Evolutionary conservation across 2,329 filamentous ascomycete genomes (phyloP).

Genomic region (Aspergillus ochraceoroseus): DNA sequence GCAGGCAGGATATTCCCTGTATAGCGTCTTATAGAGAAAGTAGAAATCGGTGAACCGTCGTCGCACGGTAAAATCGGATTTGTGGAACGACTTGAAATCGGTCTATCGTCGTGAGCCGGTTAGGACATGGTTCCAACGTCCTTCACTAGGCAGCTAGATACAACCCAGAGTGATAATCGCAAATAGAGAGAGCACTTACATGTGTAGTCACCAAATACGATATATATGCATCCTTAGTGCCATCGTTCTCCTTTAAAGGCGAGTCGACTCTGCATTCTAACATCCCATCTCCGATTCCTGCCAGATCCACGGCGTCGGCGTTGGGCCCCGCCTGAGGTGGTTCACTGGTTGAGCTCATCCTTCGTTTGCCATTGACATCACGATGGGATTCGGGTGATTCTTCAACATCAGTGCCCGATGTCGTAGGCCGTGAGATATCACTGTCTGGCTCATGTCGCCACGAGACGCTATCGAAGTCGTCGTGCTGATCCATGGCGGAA

Average conservation of each 20-base stretch:
- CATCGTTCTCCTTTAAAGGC: slow-evolving; percentile 91
- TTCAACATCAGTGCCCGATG: slow-evolving; percentile 41
- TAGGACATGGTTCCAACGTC: slow-evolving; percentile 8
- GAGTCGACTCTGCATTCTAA: slow-evolving; percentile 78
- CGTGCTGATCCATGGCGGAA: slow-evolving; percentile 47
- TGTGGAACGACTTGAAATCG: slow-evolving; percentile 89
- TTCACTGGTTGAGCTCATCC: slow-evolving; percentile 44
- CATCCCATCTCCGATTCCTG: slow-evolving; percentile 64
- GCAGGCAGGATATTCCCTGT: slow-evolving; percentile 80
- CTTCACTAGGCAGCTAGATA: slow-evolving; percentile 20
- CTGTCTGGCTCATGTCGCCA: slow-evolving; percentile 63
- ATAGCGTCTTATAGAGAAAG: slow-evolving; percentile 88
- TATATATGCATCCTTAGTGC: slow-evolving; percentile 92
- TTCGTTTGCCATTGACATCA: slow-evolving; percentile 47
- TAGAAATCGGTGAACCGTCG: slow-evolving; percentile 97
- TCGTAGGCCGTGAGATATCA: slow-evolving; percentile 41
- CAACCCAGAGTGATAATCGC: background rate
- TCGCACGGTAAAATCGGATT: slow-evolving; percentile 70
- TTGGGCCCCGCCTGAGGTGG: slow-evolving; percentile 48
- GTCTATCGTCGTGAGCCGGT: slow-evolving; percentile 54
- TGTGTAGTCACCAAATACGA: slow-evolving; percentile 91
- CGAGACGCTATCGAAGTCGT: slow-evolving; percentile 76
- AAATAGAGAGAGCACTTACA: slow-evolving; percentile 49
- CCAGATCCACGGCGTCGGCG: slow-evolving; percentile 55
- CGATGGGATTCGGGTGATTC: slow-evolving; percentile 33